Base-by-base conservation (phyloP, 805 yeast species). In the Metschnikowia chrysomelidarum region DNA sequence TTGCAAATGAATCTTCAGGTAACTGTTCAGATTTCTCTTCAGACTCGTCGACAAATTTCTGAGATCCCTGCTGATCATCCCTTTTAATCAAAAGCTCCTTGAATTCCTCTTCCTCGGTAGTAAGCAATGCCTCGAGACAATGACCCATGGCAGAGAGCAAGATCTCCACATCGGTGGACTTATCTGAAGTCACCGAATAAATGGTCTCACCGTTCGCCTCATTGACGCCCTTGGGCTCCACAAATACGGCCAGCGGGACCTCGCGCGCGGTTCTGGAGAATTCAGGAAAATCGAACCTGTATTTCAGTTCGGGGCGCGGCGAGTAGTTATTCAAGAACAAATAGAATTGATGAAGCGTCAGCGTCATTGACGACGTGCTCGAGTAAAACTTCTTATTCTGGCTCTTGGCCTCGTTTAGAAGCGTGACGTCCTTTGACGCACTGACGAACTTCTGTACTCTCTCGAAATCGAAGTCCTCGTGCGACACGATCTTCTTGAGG, bases 281-380 rank as follows among this genome's bases (percentile, higher is more conserved):
- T 67, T 73, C n/a, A 69, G 75, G 56, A 27, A 59, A 60, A 15
- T 50, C 46, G 34, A 64, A 63, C 22, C 71, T 47, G 9, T 46
- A 34, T 10, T 41, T 42, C 1, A 49, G 35, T 7, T 30, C 28
- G 2, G 46, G 41, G 15, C 46, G 33, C 9, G 33, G 17, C 11
- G 40, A 27, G 42, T 63, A 67, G 38, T 64, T 68, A 48, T 81
- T 78, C 24, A 93, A 53, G 7, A 86, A 61, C 40, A 69, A 70
- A 59, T 93, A 96, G 40, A 91, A 64, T 32, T 88, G 94, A 3
- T 80, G 68, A 28, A 91, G 67, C 1, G 80, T 60, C 1, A 80
- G 70, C 0, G 98, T 89, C 85, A 91, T 74, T 1, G 96, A 84
- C 13, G 95, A 84, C 0, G 98, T 88, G 1, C 96, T 87, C 2